phyloP scores from a whole-genome alignment of 2,329 filamentous ascomycete genomes.

The Cercospora sp. region DNA sequence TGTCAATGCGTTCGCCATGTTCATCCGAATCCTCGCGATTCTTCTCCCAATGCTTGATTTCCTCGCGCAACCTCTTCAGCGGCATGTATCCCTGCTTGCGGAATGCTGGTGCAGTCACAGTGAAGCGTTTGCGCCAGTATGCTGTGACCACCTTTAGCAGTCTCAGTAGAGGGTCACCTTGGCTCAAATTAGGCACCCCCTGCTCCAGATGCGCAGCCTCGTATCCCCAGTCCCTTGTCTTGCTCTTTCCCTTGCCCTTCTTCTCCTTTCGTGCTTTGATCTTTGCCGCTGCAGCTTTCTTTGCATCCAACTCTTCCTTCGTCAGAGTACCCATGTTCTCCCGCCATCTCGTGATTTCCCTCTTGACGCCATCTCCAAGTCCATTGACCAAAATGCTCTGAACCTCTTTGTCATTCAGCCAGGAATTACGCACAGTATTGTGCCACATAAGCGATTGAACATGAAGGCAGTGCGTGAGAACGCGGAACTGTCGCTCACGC shows the following conservation, averaged over 20 bases:
- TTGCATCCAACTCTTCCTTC: constrained; percentile 43
- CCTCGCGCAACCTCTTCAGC: constrained; percentile 70
- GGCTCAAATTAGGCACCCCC: constrained; percentile 73
- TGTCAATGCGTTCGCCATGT: constrained; percentile 76
- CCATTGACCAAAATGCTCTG: constrained; percentile 76
- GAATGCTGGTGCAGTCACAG: constrained; percentile 72
- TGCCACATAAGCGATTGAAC: constrained; percentile 87
- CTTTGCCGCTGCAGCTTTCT: constrained; percentile 38
- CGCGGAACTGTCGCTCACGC: constrained; percentile 74
- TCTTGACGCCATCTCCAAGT: constrained; percentile 66
- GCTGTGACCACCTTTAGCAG: constrained; percentile 74
- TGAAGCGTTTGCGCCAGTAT: constrained; percentile 88
- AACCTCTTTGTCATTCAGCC: constrained; percentile 74
- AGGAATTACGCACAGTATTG: constrained; percentile 81
- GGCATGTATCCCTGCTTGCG: constrained; percentile 89
- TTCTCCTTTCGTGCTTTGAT: constrained; percentile 44
- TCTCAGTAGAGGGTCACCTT: constrained; percentile 76
- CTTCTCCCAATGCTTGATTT: constrained; percentile 69
- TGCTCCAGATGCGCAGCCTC: constrained; percentile 69
- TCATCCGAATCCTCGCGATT: constrained; percentile 61
- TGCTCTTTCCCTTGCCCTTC: constrained; percentile 46
- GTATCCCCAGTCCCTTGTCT: constrained; percentile 68
- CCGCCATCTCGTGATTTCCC: constrained; percentile 73
- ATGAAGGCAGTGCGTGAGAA: constrained; percentile 82
- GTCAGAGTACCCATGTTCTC: constrained; percentile 62